Base-by-base conservation (phyloP, 257 asterid species). In the Lavandula angustifolia region DNA sequence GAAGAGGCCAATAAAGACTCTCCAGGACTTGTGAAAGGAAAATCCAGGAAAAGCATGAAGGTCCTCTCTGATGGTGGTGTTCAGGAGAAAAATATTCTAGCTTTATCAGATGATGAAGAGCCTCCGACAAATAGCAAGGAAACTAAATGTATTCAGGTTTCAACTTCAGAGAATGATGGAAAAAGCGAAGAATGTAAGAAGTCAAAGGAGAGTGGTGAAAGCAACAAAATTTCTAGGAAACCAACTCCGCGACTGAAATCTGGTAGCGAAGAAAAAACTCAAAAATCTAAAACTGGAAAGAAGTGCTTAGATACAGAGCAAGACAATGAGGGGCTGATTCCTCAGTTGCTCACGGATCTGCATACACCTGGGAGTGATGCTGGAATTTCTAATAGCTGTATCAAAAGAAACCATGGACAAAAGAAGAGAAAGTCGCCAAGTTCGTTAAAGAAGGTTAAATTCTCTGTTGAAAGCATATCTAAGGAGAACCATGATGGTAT, bases 391-490 rank as follows among this genome's bases (percentile, higher is more conserved):
- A 66, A 71, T 63, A 60, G 46, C 27, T 49, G 68, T 10, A 57
- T 38, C 50, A 52, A 29, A 57, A 71, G 75, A 65, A 72, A 64
- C 60, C 44, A 60, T 50, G 70, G 54, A 54, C 54, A 12, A 35
- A 64, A 34, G 12, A 14, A 48, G 60, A 61, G 31, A 37, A 69
- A 56, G 70, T 40, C 51, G 48, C 37, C 71, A 66, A 75, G 65
- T 37, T 70, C 71, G 52, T 6, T 37, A 60, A 91, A 77, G 76
- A 84, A 70, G 62, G 91, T 79, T 73, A 79, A 61, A 50, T 78
- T 86, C 66, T 75, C 79, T 50, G 66, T 71, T 43, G 81, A 78
- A 68, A 68, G 51, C 59, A 57, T 14, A 32, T 37, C 71, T 60
- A 66, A 66, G 68, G 71, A 49, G 58, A 71, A 34, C 22, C 6